These are phyloP conservation scores for Psilocybe tampanensis DNA, from an alignment of 768 basidiomycete genomes.

Conservation along the genomic window DNA sequence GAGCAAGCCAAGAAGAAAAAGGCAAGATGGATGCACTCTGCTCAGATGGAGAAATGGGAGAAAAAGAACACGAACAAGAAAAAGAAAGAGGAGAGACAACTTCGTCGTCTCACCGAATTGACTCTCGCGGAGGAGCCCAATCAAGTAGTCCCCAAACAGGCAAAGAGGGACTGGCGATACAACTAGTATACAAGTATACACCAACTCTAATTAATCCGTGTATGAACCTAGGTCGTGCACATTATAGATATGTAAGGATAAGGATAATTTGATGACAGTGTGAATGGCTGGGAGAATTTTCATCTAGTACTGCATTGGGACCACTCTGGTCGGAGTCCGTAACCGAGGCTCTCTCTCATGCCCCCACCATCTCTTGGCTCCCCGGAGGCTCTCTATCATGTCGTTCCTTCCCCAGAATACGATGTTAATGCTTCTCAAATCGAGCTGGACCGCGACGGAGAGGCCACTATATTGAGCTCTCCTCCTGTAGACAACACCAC, in stretches of 20 bases:
- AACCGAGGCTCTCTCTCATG: constrained; percentile 20
- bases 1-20: constrained; percentile 64
- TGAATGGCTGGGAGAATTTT: neutral
- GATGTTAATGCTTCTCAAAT: constrained; percentile 25
- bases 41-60: constrained; percentile 50
- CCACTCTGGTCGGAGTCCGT: neutral
- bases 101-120: constrained; percentile 57
- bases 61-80: constrained; percentile 58
- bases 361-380: constrained; percentile 31
- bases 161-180: no score
- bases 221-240: neutral
- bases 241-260: neutral
- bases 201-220: neutral
- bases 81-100: constrained; percentile 53
- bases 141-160: constrained; percentile 53
- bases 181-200: no score
- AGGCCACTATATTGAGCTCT: constrained; percentile 19
- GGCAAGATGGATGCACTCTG: constrained; percentile 53
- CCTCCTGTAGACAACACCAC: constrained; percentile 28
- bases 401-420: constrained; percentile 38
- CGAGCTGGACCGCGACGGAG: constrained; percentile 31
- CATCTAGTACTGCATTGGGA: neutral
- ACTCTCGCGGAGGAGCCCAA: constrained; percentile 56
- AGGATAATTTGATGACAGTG: no score
- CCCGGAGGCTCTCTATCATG: constrained; percentile 43